These are phyloP conservation scores for Trifolium repens DNA, from an alignment of 306 rosid species.

Conservation along the genomic window DNA sequence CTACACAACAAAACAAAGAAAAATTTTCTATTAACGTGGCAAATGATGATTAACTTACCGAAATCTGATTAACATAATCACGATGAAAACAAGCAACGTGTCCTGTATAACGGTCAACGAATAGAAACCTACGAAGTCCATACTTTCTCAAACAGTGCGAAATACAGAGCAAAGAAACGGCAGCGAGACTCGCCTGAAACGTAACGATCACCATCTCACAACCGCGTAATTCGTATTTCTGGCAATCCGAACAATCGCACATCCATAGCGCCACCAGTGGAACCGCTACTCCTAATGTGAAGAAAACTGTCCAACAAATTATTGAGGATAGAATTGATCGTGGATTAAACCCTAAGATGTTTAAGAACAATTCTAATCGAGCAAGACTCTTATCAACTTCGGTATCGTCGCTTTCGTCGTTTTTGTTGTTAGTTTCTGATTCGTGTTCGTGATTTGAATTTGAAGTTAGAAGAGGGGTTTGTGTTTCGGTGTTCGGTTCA, in stretches of 20 bases:
- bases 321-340: constrained; percentile 33
- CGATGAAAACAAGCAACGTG: constrained; percentile 54
- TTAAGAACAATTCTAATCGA: constrained; percentile 52
- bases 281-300: constrained; percentile 50
- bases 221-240: constrained; percentile 52
- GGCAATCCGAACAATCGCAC: constrained; percentile 52
- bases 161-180: constrained; percentile 73
- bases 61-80: constrained; percentile 63
- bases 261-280: constrained; percentile 56
- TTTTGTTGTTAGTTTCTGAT: not conserved
- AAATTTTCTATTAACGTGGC: not conserved
- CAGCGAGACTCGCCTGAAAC: constrained; percentile 75
- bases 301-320: constrained; percentile 62
- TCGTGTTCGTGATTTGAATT: constrained; percentile 27
- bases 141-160: constrained; percentile 66
- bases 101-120: constrained; percentile 65
- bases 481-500: not conserved
- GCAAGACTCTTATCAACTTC: constrained; percentile 52
- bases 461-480: constrained; percentile 50
- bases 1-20: not conserved
- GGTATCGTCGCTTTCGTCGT: constrained; percentile 31
- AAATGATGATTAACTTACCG: constrained; percentile 44
- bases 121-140: constrained; percentile 73
- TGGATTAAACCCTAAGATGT: constrained; percentile 64
- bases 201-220: constrained; percentile 69